Evolutionary conservation across 75 land plant species (phyloP), one percentile per base, ranked within the genome.

Genomic region (Ceratopteris richardii): DNA sequence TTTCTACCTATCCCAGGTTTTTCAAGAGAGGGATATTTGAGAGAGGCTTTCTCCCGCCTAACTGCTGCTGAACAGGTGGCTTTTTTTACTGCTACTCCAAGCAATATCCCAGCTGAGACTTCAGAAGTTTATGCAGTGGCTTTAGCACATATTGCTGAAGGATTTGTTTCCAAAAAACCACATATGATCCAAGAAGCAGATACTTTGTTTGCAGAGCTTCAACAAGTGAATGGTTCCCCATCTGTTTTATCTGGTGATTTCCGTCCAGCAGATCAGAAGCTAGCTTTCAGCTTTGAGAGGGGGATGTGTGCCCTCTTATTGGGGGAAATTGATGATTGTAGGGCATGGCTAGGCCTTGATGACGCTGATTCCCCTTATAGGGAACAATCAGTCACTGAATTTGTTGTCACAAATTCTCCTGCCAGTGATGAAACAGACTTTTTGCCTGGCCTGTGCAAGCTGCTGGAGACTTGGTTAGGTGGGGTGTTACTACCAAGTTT

Each of bases 41-140:
- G 76, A 51, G 80, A 85, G 64, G 95, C 90, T 16, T 85, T 88
- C 44, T 52, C 72, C 24, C 66, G 37, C 9, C 89, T 88, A 95
- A 88, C 95, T 30, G 78, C 87, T 33, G 50, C 80, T 60, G 98
- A 93, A 65, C 97, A 88, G 82, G 86, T 92, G 72, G 82, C 78
- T 44, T 64, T 92, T 40, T 92, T 77, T 66, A 67, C 61, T 31
- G 80, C 85, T 21, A 82, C 95, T 57, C 97, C 95, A 50, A 76
- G 66, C 62, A 85, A 71, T 58, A 80, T 92, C 17, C 97, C 90
- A 16, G 85, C 97, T 40, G 86, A 92, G 53, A 74, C 76, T 40
- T 79, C 76, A 64, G 97, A 92, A 63, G 72, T 85, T 30, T 82
- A 88, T 73, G 81, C 84, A 44, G 95, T 76, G 24, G 97, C 97